Evolutionary conservation across 1,139 yeast species (phyloP).

Genomic region (Protomyces gravidus): DNA sequence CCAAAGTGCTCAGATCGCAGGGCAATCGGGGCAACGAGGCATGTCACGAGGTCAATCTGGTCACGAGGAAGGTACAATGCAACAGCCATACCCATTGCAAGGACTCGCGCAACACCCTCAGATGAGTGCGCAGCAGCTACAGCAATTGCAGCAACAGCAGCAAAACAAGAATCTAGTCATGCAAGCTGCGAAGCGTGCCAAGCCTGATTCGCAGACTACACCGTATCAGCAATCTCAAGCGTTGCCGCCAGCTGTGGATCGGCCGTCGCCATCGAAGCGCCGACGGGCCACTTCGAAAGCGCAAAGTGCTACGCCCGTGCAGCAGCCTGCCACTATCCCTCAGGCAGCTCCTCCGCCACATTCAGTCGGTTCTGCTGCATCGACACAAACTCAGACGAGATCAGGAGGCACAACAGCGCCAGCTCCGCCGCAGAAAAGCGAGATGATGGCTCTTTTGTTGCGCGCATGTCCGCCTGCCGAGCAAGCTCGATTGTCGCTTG

Average conservation of each 20-base stretch:
- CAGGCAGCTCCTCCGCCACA: background rate
- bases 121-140: conserved; percentile 5
- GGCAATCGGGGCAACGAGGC: conserved; percentile 5
- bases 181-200: background rate
- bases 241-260: conserved; percentile 1
- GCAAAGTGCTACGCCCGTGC: background rate
- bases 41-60: background rate
- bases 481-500: conserved; percentile 11
- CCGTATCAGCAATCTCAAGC: background rate
- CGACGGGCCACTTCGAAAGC: conserved; percentile 2
- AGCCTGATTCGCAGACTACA: background rate
- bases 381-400: background rate
- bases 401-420: background rate
- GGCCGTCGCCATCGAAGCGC: conserved; percentile 11
- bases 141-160: background rate
- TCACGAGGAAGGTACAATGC: background rate
- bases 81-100: background rate
- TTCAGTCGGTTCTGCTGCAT: background rate
- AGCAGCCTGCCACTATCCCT: background rate
- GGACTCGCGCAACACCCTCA: background rate
- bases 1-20: conserved; percentile 1
- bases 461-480: conserved; percentile 11
- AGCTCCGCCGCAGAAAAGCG: conserved; percentile 9
- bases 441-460: conserved; percentile 16
- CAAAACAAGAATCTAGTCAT: background rate